These are phyloP conservation scores for Lentinula aciculospora DNA, from an alignment of 768 basidiomycete species.

Conservation along the genomic window DNA sequence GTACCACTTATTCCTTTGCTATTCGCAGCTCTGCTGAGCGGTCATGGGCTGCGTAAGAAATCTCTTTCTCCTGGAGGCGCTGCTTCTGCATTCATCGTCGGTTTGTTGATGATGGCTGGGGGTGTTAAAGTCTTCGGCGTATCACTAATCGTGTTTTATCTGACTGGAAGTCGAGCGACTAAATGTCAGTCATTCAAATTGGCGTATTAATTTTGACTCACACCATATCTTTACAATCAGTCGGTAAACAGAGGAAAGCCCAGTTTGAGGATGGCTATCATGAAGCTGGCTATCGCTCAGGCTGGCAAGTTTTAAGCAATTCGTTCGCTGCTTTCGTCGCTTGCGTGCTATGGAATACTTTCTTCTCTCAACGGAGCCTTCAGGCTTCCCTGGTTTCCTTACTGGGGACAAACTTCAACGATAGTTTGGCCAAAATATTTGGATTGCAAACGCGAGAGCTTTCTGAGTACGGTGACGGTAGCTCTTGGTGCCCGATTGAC, in stretches of 20 bases:
- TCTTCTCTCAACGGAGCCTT: conserved; percentile 37
- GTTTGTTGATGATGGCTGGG: conserved; percentile 67
- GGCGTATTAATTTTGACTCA: not conserved
- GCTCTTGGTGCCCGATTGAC: conserved; percentile 61
- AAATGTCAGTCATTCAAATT: conserved; percentile 45
- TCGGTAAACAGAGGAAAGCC: conserved; percentile 71
- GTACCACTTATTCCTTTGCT: conserved; percentile 32
- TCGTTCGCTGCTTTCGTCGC: conserved; percentile 61
- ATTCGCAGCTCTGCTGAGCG: conserved; percentile 48
- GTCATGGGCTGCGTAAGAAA: conserved; percentile 66
- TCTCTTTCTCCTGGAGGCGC: conserved; percentile 80
- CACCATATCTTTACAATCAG: conserved; percentile 27
- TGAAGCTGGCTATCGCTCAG: conserved; percentile 67
- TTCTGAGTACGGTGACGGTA: conserved; percentile 22
- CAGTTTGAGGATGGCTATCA: conserved; percentile 75
- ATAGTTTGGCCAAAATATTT: conserved; percentile 3
- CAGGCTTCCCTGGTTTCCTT: conserved; percentile 31
- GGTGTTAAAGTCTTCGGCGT: conserved; percentile 60
- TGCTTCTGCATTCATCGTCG: conserved; percentile 68
- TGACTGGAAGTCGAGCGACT: conserved; percentile 77
- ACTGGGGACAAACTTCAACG: conserved; percentile 11
- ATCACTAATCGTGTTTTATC: conserved; percentile 71
- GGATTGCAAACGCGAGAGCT: conserved; percentile 17
- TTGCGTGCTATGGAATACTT: conserved; percentile 56
- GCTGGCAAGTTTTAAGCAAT: conserved; percentile 82